Evolutionary conservation across 768 basidiomycete species (phyloP), one percentile per base, ranked within the genome.

Genomic region (Agaricus blazei): DNA sequence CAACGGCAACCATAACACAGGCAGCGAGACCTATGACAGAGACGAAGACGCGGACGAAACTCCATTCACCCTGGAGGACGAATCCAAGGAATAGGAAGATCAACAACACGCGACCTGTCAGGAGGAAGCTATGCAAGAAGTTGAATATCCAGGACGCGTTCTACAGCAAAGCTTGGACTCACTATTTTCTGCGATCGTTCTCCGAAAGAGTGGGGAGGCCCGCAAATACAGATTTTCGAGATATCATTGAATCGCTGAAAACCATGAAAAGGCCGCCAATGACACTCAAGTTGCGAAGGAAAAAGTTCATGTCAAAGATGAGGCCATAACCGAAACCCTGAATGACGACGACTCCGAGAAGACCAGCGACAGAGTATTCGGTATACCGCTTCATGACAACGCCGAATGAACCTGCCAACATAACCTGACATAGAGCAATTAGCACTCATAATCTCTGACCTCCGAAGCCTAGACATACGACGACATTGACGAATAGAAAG

Each of bases 1-100:
- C 97, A 58, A 98, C 81, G 9, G 95, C 97, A 47, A 99, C 95
- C 91, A 96, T 98, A 65, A 83, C 72, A 66, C 97, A 98, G 3
- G 95, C 94, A 12, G 80, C 88, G 43, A 99, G 80, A 53, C 97
- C 97, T 57, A 98, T 71, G 57, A 98, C 76, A 23, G 93, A 93
- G 51, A 98, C 88, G 56, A 98, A 75, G 3, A 94, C 80, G 58
- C 96, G 89, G 15, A 80, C 80, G 63, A 98, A 76, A 62, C 80
- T 88, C 93, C 96, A 98, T 68, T 83, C 74, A 34, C 96, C 96
- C 68, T 97, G 93, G 61, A 98, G 71, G 60, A 98, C 88, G 78
- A 98, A 98, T 0, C 97, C 97, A 60, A 99, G 78, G 86, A 99
- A 99, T 46, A 99, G 84, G 88, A 99, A 98, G 68, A 99, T 97